Conservation (phyloP, 1,284 basidiomycete genomes). For the Chondrostereum purpureum region DNA sequence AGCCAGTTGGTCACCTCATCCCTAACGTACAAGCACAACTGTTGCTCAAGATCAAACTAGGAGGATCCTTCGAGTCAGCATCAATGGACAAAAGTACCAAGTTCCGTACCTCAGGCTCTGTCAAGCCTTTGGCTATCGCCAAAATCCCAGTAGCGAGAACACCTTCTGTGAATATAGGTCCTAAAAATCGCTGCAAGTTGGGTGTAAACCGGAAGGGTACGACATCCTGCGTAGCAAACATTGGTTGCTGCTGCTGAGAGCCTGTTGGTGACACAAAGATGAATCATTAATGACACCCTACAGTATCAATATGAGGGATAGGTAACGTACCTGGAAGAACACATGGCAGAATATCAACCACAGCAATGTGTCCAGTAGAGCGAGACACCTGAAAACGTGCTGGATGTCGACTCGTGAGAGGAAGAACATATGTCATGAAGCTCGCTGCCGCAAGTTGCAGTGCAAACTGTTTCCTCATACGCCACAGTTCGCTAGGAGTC, state of each 20-base stretch:
- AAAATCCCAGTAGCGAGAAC: slow-evolving; percentile 82
- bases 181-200: slow-evolving; percentile 93
- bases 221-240: slow-evolving; percentile 76
- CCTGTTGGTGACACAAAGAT: slow-evolving; percentile 1
- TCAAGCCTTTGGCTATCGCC: slow-evolving; percentile 86
- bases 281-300: not conserved
- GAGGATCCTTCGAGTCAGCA: too few species aligned
- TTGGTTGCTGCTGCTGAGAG: slow-evolving; percentile 31
- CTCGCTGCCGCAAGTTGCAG: slow-evolving; percentile 83
- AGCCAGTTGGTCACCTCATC: slow-evolving; percentile 88
- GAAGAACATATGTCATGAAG: slow-evolving; percentile 91
- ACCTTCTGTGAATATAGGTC: slow-evolving; percentile 87
- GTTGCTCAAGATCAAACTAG: slow-evolving; percentile 84
- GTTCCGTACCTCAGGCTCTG: slow-evolving; percentile 78
- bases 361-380: slow-evolving; percentile 82
- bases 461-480: slow-evolving; percentile 96
- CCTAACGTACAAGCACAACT: slow-evolving; percentile 83
- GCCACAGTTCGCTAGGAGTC: slow-evolving; percentile 85
- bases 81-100: slow-evolving; percentile 3
- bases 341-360: slow-evolving; percentile 89
- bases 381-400: slow-evolving; percentile 86
- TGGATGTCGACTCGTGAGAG: slow-evolving; percentile 80
- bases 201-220: slow-evolving; percentile 98
- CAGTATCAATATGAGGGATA: too few species aligned
- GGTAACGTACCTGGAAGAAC: slow-evolving; percentile 54